Evolutionary conservation across 2,329 filamentous ascomycete genomes (phyloP).

Genomic region (Macrophomina phaseolina): DNA sequence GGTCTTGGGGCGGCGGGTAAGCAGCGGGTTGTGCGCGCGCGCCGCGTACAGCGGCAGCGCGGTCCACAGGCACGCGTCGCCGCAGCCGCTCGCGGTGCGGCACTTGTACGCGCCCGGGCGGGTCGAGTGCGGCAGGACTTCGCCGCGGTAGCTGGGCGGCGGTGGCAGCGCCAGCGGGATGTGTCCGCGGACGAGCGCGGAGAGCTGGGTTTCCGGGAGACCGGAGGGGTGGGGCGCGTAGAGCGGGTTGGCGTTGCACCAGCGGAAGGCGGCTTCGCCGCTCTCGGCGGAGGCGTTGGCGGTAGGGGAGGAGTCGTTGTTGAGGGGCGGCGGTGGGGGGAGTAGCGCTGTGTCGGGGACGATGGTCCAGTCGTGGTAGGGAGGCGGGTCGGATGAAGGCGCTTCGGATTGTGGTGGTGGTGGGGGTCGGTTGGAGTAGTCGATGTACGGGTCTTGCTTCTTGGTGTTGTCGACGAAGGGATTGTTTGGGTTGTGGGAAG

Average conservation of each 20-base stretch:
- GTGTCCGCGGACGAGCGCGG: slow-evolving; percentile 58
- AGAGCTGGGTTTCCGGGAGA: slow-evolving; percentile 54
- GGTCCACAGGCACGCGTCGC: slow-evolving; percentile 69
- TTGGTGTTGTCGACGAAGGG: slow-evolving; percentile 14
- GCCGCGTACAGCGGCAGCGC: slow-evolving; percentile 72
- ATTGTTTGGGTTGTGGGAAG: slow-evolving; percentile 25
- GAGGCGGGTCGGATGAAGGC: slow-evolving; percentile 48
- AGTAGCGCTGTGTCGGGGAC: slow-evolving; percentile 76
- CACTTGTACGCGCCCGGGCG: slow-evolving; percentile 51
- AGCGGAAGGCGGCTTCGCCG: slow-evolving; percentile 68
- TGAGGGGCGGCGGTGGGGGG: slow-evolving; percentile 73
- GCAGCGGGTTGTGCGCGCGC: slow-evolving; percentile 63
- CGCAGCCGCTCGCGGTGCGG: slow-evolving; percentile 49
- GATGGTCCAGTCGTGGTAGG: slow-evolving; percentile 73
- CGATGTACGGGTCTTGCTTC: neutral
- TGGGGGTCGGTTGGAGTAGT: slow-evolving; percentile 28
- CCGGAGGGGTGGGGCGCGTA: slow-evolving; percentile 58
- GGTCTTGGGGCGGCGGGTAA: slow-evolving; percentile 57
- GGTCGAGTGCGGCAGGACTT: neutral
- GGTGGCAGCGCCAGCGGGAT: slow-evolving; percentile 44
- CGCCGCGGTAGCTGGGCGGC: slow-evolving; percentile 33
- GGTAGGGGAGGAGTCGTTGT: slow-evolving; percentile 68
- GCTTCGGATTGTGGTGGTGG: slow-evolving; percentile 29
- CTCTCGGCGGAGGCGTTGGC: slow-evolving; percentile 72
- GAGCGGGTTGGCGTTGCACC: slow-evolving; percentile 65